These are phyloP conservation scores for Phytopythium boreale DNA, from an alignment of 352 stramenopile species.

Conservation along the genomic window DNA sequence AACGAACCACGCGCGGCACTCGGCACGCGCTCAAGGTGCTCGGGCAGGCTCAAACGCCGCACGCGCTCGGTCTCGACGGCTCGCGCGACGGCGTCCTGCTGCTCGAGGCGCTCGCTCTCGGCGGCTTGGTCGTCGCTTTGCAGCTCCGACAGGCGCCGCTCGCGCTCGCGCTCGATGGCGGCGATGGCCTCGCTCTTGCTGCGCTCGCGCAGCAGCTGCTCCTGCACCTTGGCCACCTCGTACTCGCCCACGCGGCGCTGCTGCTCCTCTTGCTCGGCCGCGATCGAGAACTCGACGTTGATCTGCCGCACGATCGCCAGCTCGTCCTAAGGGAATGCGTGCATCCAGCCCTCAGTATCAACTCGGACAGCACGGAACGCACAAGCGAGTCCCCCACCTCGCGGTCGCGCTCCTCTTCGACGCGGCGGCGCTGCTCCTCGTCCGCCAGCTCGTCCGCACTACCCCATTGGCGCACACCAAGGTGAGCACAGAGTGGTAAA, in stretches of 20 bases:
- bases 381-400: constrained; percentile 25
- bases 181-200: constrained; percentile 33
- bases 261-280: constrained; percentile 55
- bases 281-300: constrained; percentile 67
- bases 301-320: constrained; percentile 68
- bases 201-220: constrained; percentile 53
- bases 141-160: constrained; percentile 41
- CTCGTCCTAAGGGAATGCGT: constrained; percentile 54
- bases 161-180: constrained; percentile 43
- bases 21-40: constrained; percentile 38
- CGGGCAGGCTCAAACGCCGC: constrained; percentile 44
- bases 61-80: constrained; percentile 58
- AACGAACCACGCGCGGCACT: not conserved
- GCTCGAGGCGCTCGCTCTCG: constrained; percentile 24
- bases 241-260: constrained; percentile 62
- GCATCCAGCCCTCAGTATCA: no score
- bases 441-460: constrained; percentile 55
- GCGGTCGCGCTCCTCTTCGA: constrained; percentile 45
- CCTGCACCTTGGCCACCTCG: constrained; percentile 57
- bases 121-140: constrained; percentile 17
- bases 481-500: not conserved
- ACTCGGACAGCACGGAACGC: no score
- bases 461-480: not conserved
- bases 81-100: constrained; percentile 31
- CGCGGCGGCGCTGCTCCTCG: constrained; percentile 48